These are phyloP conservation scores for Misopates orontium DNA, from an alignment of 257 asterid genomes.

Conservation along the genomic window DNA sequence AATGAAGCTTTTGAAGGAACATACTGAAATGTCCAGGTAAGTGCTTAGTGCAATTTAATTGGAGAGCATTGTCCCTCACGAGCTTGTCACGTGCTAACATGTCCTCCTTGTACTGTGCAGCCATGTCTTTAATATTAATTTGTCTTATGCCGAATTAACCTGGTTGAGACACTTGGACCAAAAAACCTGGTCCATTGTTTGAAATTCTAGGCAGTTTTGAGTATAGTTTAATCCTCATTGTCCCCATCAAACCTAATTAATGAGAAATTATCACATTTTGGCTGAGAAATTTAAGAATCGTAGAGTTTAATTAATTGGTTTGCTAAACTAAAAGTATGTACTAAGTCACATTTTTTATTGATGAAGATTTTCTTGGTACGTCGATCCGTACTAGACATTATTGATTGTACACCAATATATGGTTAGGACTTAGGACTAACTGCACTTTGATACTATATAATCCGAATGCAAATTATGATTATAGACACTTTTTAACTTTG, in stretches of 20 bases:
- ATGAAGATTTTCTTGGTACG: no score
- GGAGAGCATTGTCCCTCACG: slow-evolving; percentile 32
- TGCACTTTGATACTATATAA: no score
- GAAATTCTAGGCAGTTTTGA: slow-evolving; percentile 27
- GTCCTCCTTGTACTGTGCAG: slow-evolving; percentile 36
- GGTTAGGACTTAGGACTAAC: no score
- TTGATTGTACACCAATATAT: no score
- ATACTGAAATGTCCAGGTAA: slow-evolving; percentile 24
- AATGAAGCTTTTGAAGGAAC: slow-evolving; percentile 5
- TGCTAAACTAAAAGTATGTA: no score
- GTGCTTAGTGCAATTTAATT: slow-evolving; percentile 1
- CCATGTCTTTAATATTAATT: slow-evolving; percentile 24
- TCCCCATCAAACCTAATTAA: slow-evolving; percentile 21
- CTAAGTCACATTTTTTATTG: no score
- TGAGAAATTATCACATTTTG: no score
- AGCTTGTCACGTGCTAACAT: slow-evolving; percentile 40
- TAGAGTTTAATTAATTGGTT: no score
- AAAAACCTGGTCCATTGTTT: slow-evolving; percentile 37
- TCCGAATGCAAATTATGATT: no score
- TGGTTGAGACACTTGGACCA: slow-evolving; percentile 33
- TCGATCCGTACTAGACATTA: no score
- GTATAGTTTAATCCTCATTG: slow-evolving; percentile 38
- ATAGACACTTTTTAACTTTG: no score
- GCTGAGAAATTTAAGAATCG: no score
- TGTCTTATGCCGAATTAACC: slow-evolving; percentile 25